Evolutionary conservation across 2,329 filamentous ascomycete species (phyloP).

Genomic region (Ilyonectria mors-panacis): DNA sequence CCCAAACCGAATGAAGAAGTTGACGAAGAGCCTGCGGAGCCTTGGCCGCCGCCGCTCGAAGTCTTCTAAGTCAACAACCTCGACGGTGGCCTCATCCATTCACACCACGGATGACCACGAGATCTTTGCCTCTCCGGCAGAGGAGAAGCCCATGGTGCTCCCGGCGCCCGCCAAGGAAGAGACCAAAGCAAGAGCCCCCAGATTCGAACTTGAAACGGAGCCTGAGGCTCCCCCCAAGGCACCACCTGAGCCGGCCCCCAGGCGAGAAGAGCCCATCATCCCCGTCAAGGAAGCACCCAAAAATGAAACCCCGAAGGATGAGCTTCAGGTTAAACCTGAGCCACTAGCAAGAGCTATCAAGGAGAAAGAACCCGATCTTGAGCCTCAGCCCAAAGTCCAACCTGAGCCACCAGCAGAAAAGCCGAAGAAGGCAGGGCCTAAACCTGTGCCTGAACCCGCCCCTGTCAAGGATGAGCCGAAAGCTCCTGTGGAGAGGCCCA

Average conservation of each 20-base stretch:
- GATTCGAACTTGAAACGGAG: neutral
- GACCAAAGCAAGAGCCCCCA: neutral
- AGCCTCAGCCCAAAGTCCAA: neutral
- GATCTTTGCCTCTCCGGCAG: conserved; percentile 6
- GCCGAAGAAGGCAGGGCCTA: neutral
- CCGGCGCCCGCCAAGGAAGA: conserved; percentile 4
- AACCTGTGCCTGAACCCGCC: neutral
- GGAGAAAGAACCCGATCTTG: neutral
- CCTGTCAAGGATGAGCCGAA: neutral
- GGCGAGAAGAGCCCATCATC: neutral
- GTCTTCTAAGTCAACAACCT: conserved; percentile 23
- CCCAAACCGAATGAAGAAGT: conserved; percentile 26
- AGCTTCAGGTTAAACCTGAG: neutral
- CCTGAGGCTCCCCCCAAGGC: neutral
- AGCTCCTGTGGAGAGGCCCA: neutral
- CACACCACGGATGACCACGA: conserved; percentile 8
- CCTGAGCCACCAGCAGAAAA: neutral
- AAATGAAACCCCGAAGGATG: neutral
- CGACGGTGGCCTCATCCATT: conserved; percentile 22
- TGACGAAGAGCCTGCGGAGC: conserved; percentile 25
- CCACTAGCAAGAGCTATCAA: too few relatives aligned
- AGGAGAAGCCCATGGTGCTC: conserved; percentile 2
- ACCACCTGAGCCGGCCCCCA: neutral
- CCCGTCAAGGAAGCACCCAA: neutral
- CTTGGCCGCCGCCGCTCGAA: conserved; percentile 29